Conservation (phyloP, 768 basidiomycete genomes). For the Naematelia aurantialba region DNA sequence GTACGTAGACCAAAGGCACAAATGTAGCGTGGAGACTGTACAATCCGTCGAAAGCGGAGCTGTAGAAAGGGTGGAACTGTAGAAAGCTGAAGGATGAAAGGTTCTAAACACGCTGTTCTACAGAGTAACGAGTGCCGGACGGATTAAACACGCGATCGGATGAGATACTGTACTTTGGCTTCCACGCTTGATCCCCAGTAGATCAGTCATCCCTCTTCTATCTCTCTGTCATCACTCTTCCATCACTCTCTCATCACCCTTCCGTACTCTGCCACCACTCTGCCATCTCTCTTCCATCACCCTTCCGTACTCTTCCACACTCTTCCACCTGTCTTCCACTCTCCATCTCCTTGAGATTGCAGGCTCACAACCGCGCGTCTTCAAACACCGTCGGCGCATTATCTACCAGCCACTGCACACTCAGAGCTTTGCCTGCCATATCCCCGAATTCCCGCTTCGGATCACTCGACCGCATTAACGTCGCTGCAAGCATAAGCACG, state of each 20-base stretch:
- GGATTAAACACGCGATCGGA: neutral
- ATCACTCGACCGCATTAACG: slow-evolving; percentile 84
- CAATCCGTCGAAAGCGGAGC: no score
- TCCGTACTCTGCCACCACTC: no score
- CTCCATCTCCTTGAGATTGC: no score
- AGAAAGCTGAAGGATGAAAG: neutral
- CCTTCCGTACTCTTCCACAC: no score
- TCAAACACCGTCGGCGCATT: slow-evolving; percentile 53
- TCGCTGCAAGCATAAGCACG: slow-evolving; percentile 58
- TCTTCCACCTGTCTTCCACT: no score
- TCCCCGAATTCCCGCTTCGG: slow-evolving; percentile 87
- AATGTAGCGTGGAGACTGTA: no score
- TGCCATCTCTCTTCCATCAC: no score
- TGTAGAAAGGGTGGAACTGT: no score
- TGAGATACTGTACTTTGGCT: neutral
- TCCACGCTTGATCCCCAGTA: neutral
- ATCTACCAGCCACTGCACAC: slow-evolving; percentile 92
- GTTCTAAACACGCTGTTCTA: neutral
- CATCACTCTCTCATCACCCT: no score
- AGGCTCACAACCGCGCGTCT: slow-evolving; percentile 20
- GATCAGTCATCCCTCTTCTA: neutral
- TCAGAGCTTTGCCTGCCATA: slow-evolving; percentile 89
- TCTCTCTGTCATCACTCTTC: no score
- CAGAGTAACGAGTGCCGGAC: neutral
- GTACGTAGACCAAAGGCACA: no score